Evolutionary conservation across 495 filamentous ascomycete genomes (phyloP).

Genomic region (Aspergillus egyptiacus): DNA sequence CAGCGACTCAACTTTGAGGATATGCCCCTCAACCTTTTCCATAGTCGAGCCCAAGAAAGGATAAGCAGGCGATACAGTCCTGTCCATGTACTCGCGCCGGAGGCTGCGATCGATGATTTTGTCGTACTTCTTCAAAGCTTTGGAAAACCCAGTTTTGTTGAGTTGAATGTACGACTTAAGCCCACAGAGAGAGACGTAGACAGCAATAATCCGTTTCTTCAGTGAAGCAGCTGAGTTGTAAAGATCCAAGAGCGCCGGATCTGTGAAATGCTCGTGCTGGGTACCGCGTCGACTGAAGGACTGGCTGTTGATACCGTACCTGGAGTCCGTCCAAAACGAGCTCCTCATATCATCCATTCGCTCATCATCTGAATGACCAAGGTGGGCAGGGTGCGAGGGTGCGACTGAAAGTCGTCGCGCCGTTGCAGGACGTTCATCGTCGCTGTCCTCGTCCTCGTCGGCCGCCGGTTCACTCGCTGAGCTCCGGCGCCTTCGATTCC

Average conservation of each 20-base stretch:
- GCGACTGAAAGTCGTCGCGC: constrained; percentile 12
- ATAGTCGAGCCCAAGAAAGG: constrained; percentile 70
- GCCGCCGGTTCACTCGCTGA: constrained; percentile 42
- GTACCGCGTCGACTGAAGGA: constrained; percentile 17
- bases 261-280: constrained; percentile 61
- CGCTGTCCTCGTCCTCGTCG: constrained; percentile 58
- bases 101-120: constrained; percentile 83
- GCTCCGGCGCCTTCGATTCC: constrained; percentile 40
- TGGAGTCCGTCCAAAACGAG: constrained; percentile 28
- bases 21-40: constrained; percentile 61
- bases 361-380: constrained; percentile 32
- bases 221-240: constrained; percentile 79
- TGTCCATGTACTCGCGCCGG: constrained; percentile 65
- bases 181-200: constrained; percentile 92
- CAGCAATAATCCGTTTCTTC: constrained; percentile 80
- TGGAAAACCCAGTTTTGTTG: constrained; percentile 92
- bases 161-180: constrained; percentile 93
- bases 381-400: constrained; percentile 29
- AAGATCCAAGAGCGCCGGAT: constrained; percentile 60
- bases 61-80: constrained; percentile 64
- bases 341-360: constrained; percentile 43
- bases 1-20: constrained; percentile 63
- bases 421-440: constrained; percentile 27
- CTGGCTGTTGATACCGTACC: constrained; percentile 14
- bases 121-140: constrained; percentile 97